A percentile compares a stretch with the other conserved stretches of the same genome.
These are phyloP conservation scores for Trypanosomatidae sp. DNA, from an alignment of 208 protist genomes.

Conservation along the genomic window DNA sequence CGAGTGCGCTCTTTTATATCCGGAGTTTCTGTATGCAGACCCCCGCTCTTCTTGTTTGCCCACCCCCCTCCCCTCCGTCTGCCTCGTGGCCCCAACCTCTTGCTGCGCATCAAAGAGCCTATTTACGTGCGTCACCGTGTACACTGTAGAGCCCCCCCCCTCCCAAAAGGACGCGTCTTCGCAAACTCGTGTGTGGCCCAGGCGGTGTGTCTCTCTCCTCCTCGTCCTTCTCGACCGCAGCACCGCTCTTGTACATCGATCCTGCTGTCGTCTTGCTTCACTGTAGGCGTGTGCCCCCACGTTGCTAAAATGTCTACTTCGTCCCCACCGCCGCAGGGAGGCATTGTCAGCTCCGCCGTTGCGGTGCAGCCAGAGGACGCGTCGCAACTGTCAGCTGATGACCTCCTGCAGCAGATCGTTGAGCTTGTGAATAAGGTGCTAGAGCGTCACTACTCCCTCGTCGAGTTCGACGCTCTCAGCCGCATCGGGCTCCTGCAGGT, in stretches of 20 bases:
- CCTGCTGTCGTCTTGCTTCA: not conserved
- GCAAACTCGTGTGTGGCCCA: not conserved
- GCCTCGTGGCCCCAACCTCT: not conserved
- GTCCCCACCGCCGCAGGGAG: slow-evolving; percentile 12
- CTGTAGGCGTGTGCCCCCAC: not conserved
- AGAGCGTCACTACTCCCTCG: slow-evolving; percentile 74
- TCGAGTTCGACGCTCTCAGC: slow-evolving; percentile 83
- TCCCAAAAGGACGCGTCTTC: not conserved
- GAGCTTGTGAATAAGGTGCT: slow-evolving; percentile 80
- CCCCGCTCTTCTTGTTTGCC: not conserved
- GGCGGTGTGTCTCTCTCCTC: not conserved
- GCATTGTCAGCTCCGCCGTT: slow-evolving; percentile 5
- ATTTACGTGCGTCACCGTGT: not conserved
- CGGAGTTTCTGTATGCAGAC: not conserved
- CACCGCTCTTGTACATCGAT: not conserved
- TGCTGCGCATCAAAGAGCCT: not conserved
- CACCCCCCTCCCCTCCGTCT: not conserved
- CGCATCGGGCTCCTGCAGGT: slow-evolving; percentile 77
- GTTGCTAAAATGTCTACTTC: slow-evolving; percentile 12
- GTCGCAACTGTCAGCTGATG: slow-evolving; percentile 51
- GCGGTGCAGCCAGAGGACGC: slow-evolving; percentile 13
- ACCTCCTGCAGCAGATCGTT: slow-evolving; percentile 81
- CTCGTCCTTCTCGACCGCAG: not conserved
- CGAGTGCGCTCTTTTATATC: not conserved
- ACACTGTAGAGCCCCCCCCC: not conserved